Percentiles rank a stretch among this genome's conserved stretches.
Evolutionary conservation across 345 rosid genomes (phyloP).

Genomic region (Hibiscus mutabilis): DNA sequence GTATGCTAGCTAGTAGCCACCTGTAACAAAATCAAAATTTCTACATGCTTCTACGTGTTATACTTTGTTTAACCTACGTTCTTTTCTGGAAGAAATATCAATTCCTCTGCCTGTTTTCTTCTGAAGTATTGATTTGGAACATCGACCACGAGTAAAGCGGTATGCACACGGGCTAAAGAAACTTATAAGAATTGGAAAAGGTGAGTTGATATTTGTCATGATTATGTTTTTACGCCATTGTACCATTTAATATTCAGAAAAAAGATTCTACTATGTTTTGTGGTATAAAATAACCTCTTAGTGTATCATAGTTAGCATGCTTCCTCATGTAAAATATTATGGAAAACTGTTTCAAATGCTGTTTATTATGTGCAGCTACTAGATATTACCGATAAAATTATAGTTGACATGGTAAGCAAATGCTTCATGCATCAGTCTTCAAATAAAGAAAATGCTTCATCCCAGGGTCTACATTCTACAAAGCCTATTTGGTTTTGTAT

Average conservation of each 20-base stretch:
- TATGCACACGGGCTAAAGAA: conserved; percentile 77
- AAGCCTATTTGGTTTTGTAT: background rate
- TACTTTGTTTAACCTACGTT: background rate
- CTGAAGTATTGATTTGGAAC: conserved; percentile 76
- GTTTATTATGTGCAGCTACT: background rate
- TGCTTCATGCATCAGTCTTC: background rate
- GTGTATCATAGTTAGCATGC: background rate
- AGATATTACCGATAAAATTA: background rate
- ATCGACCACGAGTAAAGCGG: conserved; percentile 84
- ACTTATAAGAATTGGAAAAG: conserved; percentile 87
- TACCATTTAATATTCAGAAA: background rate
- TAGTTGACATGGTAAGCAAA: background rate
- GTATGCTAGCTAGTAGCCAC: background rate
- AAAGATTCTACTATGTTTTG: background rate
- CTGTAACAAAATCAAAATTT: background rate
- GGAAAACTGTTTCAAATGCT: background rate
- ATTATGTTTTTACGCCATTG: conserved; percentile 2
- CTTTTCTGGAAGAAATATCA: background rate
- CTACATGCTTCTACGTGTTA: background rate
- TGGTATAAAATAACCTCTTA: background rate
- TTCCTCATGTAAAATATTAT: background rate
- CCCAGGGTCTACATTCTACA: background rate
- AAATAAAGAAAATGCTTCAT: background rate
- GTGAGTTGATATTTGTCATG: conserved; percentile 25
- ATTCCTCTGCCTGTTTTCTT: background rate